phyloP scores from a whole-genome alignment of 805 yeast genomes.

The Lipomyces sp. region DNA sequence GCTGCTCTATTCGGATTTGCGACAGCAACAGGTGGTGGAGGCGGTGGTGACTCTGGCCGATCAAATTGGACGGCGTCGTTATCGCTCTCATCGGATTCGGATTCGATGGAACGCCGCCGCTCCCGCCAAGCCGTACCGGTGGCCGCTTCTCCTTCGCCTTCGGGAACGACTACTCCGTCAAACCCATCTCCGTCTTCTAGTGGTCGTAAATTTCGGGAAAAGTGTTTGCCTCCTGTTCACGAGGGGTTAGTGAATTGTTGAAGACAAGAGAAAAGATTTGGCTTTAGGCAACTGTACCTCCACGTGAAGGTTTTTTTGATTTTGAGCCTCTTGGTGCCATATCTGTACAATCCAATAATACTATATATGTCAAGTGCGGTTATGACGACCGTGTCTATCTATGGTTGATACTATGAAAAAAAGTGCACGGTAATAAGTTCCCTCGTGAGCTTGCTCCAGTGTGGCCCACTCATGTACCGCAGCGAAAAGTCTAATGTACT shows the following conservation, averaged over 20 bases:
- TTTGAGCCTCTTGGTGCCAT: constrained; percentile 35
- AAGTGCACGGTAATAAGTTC: too few relatives aligned
- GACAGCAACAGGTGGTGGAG: constrained; percentile 32
- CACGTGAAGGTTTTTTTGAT: constrained; percentile 30
- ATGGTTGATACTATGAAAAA: too few relatives aligned
- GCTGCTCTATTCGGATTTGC: constrained; percentile 29
- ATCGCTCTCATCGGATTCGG: constrained; percentile 8
- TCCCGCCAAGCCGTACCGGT: constrained; percentile 4
- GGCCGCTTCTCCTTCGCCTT: constrained; percentile 14
- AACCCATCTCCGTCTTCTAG: constrained; percentile 13
- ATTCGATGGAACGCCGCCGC: constrained; percentile 1
- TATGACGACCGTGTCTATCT: too few relatives aligned
- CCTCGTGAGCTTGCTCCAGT: too few relatives aligned
- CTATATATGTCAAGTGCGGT: too few relatives aligned
- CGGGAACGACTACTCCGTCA: constrained; percentile 17
- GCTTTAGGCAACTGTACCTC: constrained; percentile 19
- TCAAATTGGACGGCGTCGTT: constrained; percentile 7
- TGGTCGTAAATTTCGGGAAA: constrained; percentile 27
- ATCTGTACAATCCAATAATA: background rate
- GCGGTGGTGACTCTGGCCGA: constrained; percentile 28
- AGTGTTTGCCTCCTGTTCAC: constrained; percentile 33
- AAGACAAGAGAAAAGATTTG: too few relatives aligned
- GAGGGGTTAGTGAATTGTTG: background rate
- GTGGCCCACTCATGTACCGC: too few relatives aligned
- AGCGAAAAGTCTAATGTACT: too few relatives aligned